A percentile compares a stretch with the other conserved stretches of the same genome.
phyloP scores from a whole-genome alignment of 306 rosid genomes.

The Cucumis cinereus region DNA sequence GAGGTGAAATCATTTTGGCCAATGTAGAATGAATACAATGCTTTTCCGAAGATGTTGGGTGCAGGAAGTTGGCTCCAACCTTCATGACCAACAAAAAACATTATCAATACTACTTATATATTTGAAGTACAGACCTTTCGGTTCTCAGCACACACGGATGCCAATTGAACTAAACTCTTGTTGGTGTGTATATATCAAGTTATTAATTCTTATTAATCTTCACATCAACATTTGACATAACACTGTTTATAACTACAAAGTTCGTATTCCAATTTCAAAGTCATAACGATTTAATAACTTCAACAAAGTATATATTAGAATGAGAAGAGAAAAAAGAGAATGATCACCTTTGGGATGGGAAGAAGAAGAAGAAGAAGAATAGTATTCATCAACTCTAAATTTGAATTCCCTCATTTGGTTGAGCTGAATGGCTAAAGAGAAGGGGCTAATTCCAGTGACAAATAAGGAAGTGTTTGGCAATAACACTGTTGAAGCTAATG shows the following conservation, averaged over 20 bases:
- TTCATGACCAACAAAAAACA: not conserved
- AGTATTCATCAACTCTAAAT: constrained; percentile 30
- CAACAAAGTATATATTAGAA: no score
- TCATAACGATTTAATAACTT: no score
- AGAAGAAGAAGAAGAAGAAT: constrained; percentile 5
- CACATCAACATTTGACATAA: not conserved
- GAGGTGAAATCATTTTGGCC: constrained; percentile 96
- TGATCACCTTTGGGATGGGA: constrained; percentile 10
- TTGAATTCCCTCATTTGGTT: constrained; percentile 65
- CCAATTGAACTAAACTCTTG: no score
- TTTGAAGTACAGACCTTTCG: no score
- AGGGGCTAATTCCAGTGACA: constrained; percentile 65
- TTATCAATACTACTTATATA: not conserved
- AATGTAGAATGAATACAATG: constrained; percentile 56
- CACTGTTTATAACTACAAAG: no score
- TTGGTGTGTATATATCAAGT: no score
- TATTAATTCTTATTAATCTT: no score
- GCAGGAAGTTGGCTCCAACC: constrained; percentile 43
- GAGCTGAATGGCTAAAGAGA: constrained; percentile 63
- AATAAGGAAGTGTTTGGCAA: constrained; percentile 41
- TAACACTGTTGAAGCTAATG: constrained; percentile 62
- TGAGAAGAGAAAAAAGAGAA: not conserved
- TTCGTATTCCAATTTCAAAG: no score
- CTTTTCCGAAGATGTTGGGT: constrained; percentile 43
- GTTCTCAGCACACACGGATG: no score